Percentiles rank a stretch among this genome's conserved stretches.
Evolutionary conservation across 73 alveolate species (phyloP).

Genomic region (Paramecium sexaurelia): DNA sequence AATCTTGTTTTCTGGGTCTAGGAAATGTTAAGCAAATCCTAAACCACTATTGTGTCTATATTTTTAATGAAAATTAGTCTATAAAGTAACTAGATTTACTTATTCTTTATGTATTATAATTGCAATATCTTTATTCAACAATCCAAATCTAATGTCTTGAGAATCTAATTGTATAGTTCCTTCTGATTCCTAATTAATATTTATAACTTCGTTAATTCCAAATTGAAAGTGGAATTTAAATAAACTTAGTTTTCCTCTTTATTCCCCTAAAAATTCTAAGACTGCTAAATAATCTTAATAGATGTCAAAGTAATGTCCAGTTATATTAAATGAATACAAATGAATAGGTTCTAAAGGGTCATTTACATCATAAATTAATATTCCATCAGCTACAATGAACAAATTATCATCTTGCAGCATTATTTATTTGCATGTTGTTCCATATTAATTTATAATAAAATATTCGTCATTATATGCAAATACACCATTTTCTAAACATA

Average conservation of each 20-base stretch:
- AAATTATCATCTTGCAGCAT: not conserved
- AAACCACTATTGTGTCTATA: conserved; percentile 27
- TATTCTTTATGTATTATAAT: not conserved
- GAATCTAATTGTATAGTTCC: not conserved
- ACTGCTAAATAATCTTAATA: conserved; percentile 13
- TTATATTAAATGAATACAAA: not conserved
- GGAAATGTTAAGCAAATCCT: conserved; percentile 1
- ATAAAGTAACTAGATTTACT: not conserved
- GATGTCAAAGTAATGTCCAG: not conserved
- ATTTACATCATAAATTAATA: not conserved
- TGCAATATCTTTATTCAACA: conserved; percentile 1
- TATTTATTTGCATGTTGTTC: not conserved
- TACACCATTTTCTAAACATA: conserved; percentile 41
- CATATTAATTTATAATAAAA: not conserved
- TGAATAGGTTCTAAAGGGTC: not conserved
- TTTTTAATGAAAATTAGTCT: conserved; percentile 5
- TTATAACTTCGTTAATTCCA: not conserved
- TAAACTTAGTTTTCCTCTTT: not conserved
- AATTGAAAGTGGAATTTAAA: not conserved
- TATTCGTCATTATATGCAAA: not conserved
- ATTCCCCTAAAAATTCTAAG: not conserved
- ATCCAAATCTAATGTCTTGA: not conserved
- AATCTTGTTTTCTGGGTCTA: conserved; percentile 4
- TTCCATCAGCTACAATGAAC: not conserved
- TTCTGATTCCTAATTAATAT: not conserved